These are phyloP conservation scores for cucumber (Cucumis sativus) DNA, from an alignment of 306 rosid species.

Conservation along the genomic window Cucumber_9930_V3 NC_026657.2:21976501-21977000, in stretches of 20 bases:
- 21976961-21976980: neutral
- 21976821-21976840: neutral
- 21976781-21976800: neutral
- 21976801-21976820: neutral
- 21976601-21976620: conserved; percentile 85
- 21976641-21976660: conserved; percentile 77
- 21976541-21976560: no score
- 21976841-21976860: neutral
- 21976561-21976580: neutral
- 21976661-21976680: conserved; percentile 80
- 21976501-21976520: no score
- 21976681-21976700: conserved; percentile 77
- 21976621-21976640: conserved; percentile 78
- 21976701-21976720: conserved; percentile 81
- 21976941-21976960: neutral
- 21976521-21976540: no score
- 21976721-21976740: conserved; percentile 28
- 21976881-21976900: neutral
- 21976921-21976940: neutral
- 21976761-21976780: neutral
- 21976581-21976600: neutral
- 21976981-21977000: neutral
- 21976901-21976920: neutral
- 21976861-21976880: neutral
- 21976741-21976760: neutral